Evolutionary conservation across 768 basidiomycete genomes (phyloP), one percentile per base, ranked within the genome.

Genomic region (Crassisporium funariophilum): DNA sequence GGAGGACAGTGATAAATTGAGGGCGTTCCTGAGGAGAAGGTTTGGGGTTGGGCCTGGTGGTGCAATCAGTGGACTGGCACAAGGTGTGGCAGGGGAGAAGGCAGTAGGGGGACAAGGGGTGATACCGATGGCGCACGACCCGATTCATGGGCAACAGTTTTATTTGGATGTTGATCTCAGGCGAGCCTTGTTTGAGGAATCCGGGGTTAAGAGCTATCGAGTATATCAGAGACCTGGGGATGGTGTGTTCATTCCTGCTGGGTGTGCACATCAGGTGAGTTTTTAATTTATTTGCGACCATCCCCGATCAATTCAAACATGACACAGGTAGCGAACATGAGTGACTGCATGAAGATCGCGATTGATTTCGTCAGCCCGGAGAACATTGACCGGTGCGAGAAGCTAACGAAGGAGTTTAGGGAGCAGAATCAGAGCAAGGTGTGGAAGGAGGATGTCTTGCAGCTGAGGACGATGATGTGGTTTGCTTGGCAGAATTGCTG

Each of bases 261-360:
- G 92, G 17, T 93, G 88, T 64, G 88, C 89, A 1, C 91, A 93
- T 65, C 91, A 93, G 82, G 90, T 88, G 43, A 43, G 78, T 49
- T 19, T 12, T 29, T 42, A 40, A 22, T 35, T 19, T 40, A 11
- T 20, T 36, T 39, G 22, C 3, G 13, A 31, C 21, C 12, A 33
- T 17, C 31, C 31, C 35, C 15, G 23, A n/a, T 21, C 25, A 23
- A 37, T 24, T 36, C 27, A 40, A 13, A 19, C 37, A 41, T 9
- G 22, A 56, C 55, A 15, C 57, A 95, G 84, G 94, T 97, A 7
- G 88, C 88, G 56, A 97, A 98, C 63, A 69, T 94, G 41, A 79
- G 91, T n/a, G 93, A 97, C 65, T 95, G 91, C 59, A 84, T 98
- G 72, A 98, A 98, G 70, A 91, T 97, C 41, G 94, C 95, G 21